Evolutionary conservation across 2,329 filamentous ascomycete genomes (phyloP).

Genomic region (Coleophoma crateriformis): DNA sequence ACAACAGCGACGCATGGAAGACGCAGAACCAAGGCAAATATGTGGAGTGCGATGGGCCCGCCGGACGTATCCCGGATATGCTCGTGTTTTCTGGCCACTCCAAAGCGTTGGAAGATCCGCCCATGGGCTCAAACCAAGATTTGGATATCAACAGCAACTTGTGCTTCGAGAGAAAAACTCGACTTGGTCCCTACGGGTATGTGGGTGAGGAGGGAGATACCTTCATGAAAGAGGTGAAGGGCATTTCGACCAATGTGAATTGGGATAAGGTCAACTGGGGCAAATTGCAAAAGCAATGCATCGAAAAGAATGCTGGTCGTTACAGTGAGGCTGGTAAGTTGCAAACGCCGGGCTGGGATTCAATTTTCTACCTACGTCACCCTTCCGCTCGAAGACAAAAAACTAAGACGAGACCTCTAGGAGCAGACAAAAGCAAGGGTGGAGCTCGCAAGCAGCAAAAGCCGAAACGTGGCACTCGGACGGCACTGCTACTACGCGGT

Average conservation of each 20-base stretch:
- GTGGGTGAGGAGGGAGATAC: neutral
- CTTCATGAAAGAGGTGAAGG: neutral
- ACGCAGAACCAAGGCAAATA: constrained; percentile 48
- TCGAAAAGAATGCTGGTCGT: constrained; percentile 1
- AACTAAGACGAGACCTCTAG: neutral
- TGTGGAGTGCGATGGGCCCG: constrained; percentile 48
- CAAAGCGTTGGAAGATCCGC: constrained; percentile 48
- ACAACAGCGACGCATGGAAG: constrained; percentile 57
- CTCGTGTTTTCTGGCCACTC: constrained; percentile 56
- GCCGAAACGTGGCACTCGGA: neutral
- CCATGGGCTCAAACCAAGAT: constrained; percentile 55
- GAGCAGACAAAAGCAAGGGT: neutral
- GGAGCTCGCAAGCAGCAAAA: neutral
- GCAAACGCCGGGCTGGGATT: neutral
- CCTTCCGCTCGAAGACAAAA: neutral
- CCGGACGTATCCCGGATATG: constrained; percentile 39
- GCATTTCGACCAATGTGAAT: neutral
- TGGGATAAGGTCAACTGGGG: constrained; percentile 3
- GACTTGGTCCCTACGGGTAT: constrained; percentile 59
- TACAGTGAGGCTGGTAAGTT: neutral
- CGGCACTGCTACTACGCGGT: constrained; percentile 1
- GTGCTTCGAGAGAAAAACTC: constrained; percentile 61
- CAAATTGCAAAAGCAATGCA: constrained; percentile 1
- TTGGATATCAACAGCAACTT: constrained; percentile 54
- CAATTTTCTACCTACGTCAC: neutral